Base-by-base conservation (phyloP, 2,329 filamentous ascomycete species). In the Apiospora sp. region DNA sequence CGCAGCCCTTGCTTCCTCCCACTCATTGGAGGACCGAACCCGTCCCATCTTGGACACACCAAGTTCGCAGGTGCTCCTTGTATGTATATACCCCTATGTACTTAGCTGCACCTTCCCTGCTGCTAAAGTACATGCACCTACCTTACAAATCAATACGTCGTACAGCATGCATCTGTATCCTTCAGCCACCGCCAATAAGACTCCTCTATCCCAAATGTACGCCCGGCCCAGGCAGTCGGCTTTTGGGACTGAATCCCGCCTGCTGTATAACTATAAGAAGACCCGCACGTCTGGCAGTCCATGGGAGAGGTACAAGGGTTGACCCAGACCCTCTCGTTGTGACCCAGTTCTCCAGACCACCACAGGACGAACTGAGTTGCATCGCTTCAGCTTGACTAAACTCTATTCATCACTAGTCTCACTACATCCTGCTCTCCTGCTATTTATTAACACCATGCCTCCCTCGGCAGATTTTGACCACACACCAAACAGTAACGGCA, bases 161-260 rank as follows among this genome's bases (percentile, higher is more conserved):
- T 51, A 51, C 49, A 51, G 4, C 49, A 51, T 51, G 49, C n/a
- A 12, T 27, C 49, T 27, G n/a, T n/a, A 27, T 24, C 24, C 49
- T 24, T 51, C 49, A 27, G 24, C 49, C 49, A 51, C n/a, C 8
- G 12, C 49, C 49, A 51, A 51, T 51, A 4, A 14, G 0, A 1
- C 24, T 22, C 1, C 30, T n/a, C 19, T 37, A 10, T 37, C n/a
- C 37, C 37, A 5, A 41, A 37, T 22, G 8, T 61, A n/a, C 8
- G 54, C 54, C 30, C 54, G 54, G 30, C 54, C 54, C 54, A 37
- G 30, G 54, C 30, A 37, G 54, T 37, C 54, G 54, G 54, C 54
- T 37, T 37, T 4, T 37, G 54, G 54, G 19, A 22, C 30, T 34
- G 30, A n/a, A 10, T 22, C 54, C 54, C 12, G 12, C 30, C 16